Evolutionary conservation across 176 grass and related monocot species (phyloP).

Genomic region (Oryza meyeriana): DNA sequence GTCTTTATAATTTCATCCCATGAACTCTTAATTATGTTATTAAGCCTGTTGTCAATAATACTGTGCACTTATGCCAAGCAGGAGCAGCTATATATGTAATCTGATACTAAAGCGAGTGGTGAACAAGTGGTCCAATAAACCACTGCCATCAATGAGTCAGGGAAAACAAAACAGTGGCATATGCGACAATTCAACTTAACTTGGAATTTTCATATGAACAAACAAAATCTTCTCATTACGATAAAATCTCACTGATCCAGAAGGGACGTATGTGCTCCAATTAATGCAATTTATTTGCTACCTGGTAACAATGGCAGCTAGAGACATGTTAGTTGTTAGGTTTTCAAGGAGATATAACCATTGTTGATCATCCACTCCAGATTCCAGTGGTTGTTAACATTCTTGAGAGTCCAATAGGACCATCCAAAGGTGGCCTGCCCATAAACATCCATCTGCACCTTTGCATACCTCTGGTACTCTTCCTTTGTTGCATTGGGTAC

Average conservation of each 20-base stretch:
- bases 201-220: no score
- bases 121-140: no score
- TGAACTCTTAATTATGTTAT: no score
- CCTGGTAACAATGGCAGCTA: not conserved
- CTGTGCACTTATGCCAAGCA: no score
- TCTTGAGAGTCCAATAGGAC: constrained; percentile 66
- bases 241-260: not conserved
- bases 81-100: no score
- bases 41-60: no score
- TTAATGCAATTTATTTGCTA: not conserved
- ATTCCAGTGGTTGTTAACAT: constrained; percentile 52
- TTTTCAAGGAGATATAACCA: constrained; percentile 50
- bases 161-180: no score
- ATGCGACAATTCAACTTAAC: no score
- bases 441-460: constrained; percentile 48
- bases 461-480: constrained; percentile 44
- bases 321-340: not conserved
- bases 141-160: no score
- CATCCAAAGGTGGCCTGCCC: constrained; percentile 62
- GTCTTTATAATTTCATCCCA: no score
- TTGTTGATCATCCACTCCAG: constrained; percentile 82
- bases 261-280: not conserved
- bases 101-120: no score
- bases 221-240: not conserved
- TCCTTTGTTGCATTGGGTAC: constrained; percentile 24